phyloP scores from a whole-genome alignment of 2,329 filamentous ascomycete species.

The Penicillium sp. region DNA sequence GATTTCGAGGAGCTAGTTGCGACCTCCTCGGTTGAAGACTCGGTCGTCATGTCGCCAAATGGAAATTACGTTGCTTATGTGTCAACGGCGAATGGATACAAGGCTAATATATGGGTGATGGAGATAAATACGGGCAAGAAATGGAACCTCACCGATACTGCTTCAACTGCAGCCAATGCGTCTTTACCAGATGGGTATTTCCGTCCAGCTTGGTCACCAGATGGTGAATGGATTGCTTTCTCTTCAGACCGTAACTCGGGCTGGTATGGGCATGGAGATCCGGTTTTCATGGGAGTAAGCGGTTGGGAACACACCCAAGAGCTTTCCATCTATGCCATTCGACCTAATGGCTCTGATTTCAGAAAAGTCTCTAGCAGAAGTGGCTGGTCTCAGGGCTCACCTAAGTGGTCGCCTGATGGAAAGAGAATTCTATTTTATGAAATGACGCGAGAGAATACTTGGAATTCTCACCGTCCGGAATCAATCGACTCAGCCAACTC shows the following conservation, averaged over 20 bases:
- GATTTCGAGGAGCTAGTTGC: slow-evolving; percentile 39
- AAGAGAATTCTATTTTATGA: slow-evolving; percentile 47
- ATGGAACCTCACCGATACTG: slow-evolving; percentile 45
- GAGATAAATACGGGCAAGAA: slow-evolving; percentile 39
- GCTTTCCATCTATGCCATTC: slow-evolving; percentile 19
- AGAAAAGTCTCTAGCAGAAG: slow-evolving; percentile 6
- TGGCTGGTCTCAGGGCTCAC: slow-evolving; percentile 15
- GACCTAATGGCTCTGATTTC: slow-evolving; percentile 16
- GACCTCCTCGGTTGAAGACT: slow-evolving; percentile 45
- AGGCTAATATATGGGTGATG: slow-evolving; percentile 49
- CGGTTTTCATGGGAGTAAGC: slow-evolving; percentile 5
- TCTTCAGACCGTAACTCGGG: slow-evolving; percentile 49
- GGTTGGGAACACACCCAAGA: slow-evolving; percentile 24
- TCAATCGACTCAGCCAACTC: slow-evolving; percentile 2
- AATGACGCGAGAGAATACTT: slow-evolving; percentile 36
- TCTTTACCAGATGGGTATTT: slow-evolving; percentile 39
- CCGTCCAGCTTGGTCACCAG: slow-evolving; percentile 42
- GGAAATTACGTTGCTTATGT: slow-evolving; percentile 46
- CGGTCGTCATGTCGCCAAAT: slow-evolving; percentile 44
- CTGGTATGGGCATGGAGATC: slow-evolving; percentile 48
- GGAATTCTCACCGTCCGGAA: slow-evolving; percentile 36
- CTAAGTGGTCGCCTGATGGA: slow-evolving; percentile 42
- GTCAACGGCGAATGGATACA: slow-evolving; percentile 42
- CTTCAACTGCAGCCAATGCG: slow-evolving; percentile 14
- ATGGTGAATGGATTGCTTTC: slow-evolving; percentile 48